Conservation (phyloP, 768 basidiomycete species). For the Hortiboletus flavorubellus region DNA sequence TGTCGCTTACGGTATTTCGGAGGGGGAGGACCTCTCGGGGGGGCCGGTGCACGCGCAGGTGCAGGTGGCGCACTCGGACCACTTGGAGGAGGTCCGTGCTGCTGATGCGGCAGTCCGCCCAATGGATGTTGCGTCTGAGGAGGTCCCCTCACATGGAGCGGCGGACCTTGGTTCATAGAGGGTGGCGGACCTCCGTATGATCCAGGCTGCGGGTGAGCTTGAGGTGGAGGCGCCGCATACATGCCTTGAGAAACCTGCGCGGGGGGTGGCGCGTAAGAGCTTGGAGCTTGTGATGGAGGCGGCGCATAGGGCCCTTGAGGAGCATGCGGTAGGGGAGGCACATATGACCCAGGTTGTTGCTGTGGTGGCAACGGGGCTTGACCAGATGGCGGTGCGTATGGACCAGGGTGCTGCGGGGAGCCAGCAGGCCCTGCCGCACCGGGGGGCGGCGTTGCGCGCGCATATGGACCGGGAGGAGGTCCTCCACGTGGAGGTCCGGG, state of each 20-base stretch:
- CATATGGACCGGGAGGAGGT: conserved; percentile 35
- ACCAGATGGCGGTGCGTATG: conserved; percentile 22
- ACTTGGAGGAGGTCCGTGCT: conserved; percentile 28
- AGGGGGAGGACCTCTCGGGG: conserved; percentile 38
- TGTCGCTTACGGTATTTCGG: conserved; percentile 59
- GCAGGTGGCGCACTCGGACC: conserved; percentile 26
- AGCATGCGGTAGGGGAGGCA: conserved; percentile 20
- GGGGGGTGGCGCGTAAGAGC: conserved; percentile 14
- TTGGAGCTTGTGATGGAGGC: conserved; percentile 22
- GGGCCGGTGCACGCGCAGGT: conserved; percentile 30
- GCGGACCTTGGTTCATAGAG: conserved; percentile 25
- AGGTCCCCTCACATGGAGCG: conserved; percentile 29
- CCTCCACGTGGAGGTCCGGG: conserved; percentile 32
- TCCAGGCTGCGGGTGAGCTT: conserved; percentile 16
- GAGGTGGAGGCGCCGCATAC: conserved; percentile 19
- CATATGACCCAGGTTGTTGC: conserved; percentile 26
- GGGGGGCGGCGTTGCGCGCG: conserved; percentile 42
- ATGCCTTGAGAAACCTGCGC: conserved; percentile 24
- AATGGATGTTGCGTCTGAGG: conserved; percentile 32
- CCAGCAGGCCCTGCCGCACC: conserved; percentile 23
- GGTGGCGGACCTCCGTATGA: conserved; percentile 32
- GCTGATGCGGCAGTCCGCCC: conserved; percentile 23
- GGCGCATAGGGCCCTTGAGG: conserved; percentile 32
- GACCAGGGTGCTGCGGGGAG: conserved; percentile 29
- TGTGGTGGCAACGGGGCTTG: conserved; percentile 15